Base-by-base conservation (phyloP, 164 flowering plant genomes). In the Pachysandra terminalis region DNA sequence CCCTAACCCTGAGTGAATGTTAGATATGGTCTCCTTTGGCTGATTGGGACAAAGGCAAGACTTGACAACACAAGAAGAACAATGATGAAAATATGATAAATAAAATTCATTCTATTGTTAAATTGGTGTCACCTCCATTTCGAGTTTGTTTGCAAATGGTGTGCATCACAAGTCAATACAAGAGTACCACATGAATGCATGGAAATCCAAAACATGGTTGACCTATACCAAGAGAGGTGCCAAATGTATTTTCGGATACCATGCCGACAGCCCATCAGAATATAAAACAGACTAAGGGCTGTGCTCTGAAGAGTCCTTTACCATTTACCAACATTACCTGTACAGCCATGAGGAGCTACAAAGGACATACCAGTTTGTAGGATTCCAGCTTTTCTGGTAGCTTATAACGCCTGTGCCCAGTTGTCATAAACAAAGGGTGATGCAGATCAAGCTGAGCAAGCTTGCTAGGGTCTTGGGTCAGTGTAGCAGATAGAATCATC, bases 401-500 rank as follows among this genome's bases (percentile, higher is more conserved):
- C 74, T 76, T 78, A 74, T 93, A 93, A 63, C 96, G 91, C 37
- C 62, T 74, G 66, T 76, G 48, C 68, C 96, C 98, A 51, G 87
- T 79, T 48, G 88, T 90, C 83, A 93, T 73, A 60, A 93, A 76
- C 72, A 91, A 82, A 59, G 98, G 97, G 64, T 88, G 94, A 77
- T 93, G 95, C 59, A 93, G 77, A 79, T 86, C 86, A 74, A 93
- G 98, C 75, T 86, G 94, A 60, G 87, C 80, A 78, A 91, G 93
- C 81, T 91, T 93, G 84, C 96, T 76, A 24, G 98, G 98, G 75
- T 91, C 94, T 73, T 84, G 94, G 70, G 98, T 90, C 63, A 93
- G 74, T 6, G 98, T 93, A 54, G 98, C 98, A 70, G 98, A 93
- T 19, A 93, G 82, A 67, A 90, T 82, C 86, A 93, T 84, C 80